Evolutionary conservation across 73 alveolate species (phyloP), one percentile per base, ranked within the genome.

Genomic region (Paramecium sonneborni): DNA sequence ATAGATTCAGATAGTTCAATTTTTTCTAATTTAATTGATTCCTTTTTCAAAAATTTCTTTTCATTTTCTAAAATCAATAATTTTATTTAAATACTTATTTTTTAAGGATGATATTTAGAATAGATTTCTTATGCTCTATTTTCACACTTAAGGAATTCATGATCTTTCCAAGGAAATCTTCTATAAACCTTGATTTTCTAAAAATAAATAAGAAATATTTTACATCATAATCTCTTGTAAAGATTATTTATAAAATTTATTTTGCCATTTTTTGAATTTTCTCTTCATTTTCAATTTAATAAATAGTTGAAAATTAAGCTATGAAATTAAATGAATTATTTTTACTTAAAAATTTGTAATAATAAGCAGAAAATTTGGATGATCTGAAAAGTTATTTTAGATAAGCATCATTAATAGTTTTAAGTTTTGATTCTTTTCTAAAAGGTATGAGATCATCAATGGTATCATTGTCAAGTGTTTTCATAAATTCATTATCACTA

Each of bases 151-250:
- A 20, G 3, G 14, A 79, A 12, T 79, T 79, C 90, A 24, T 79
- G 90, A 24, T 43, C 67, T 44, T 79, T 79, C 90, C 90, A 79
- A 8, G 90, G 90, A 34, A 79, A 79, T 79, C 90, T 79, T 79
- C 90, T 39, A 28, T 79, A 79, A 15, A 41, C 7, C n/a, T 38
- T 44, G 7, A 79, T 79, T 46, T 79, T 79, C 90, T 79, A 79
- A 41, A 14, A 44, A n/a, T 3, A 18, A n/a, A 11, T 39, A 24
- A 8, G 15, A 43, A 11, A 79, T n/a, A 24, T 20, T 79, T 14
- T 79, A 79, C 90, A n/a, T 39, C 39, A 23, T 15, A 41, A 10
- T 79, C 90, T 79, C 90, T 39, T 43, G 70, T 43, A 44, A 30
- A 26, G 14, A 79, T 79, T 9, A 79, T 43, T 79, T 79, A 41